Conservation (phyloP, 495 filamentous ascomycete species). For the Pyrenopolyporus hunteri region DNA sequence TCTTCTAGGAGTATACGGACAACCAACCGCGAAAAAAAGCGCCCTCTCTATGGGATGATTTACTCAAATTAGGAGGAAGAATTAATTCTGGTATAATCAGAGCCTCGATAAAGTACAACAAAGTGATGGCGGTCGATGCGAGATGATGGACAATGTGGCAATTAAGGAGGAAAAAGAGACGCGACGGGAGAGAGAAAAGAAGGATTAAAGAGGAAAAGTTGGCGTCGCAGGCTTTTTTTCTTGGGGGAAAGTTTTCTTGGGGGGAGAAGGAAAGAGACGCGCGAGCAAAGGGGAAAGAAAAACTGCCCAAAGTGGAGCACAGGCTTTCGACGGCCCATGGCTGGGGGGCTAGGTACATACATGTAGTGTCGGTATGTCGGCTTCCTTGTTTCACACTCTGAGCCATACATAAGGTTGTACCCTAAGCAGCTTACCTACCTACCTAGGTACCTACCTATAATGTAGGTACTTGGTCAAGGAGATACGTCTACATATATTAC, state of each 20-base stretch:
- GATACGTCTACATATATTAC: too few relatives aligned
- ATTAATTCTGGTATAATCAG: conserved; percentile 15
- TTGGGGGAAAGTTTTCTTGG: conserved; percentile 5
- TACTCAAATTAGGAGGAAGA: conserved; percentile 16
- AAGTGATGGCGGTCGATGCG: conserved; percentile 6
- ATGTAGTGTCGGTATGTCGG: conserved; percentile 31
- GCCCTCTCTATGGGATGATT: conserved; percentile 19
- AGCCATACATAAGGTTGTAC: not conserved
- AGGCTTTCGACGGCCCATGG: conserved; percentile 22
- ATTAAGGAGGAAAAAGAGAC: conserved; percentile 16
- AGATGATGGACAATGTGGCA: conserved; percentile 3
- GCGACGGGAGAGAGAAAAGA: conserved; percentile 10
- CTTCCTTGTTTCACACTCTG: conserved; percentile 32
- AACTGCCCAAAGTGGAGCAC: conserved; percentile 22
- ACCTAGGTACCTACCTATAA: too few relatives aligned
- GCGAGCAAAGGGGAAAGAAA: conserved; percentile 15
- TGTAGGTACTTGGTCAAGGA: too few relatives aligned
- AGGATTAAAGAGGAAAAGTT: conserved; percentile 3
- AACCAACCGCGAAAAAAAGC: conserved; percentile 5
- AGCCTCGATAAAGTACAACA: conserved; percentile 1
- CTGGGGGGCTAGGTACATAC: not conserved
- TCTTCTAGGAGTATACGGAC: conserved; percentile 8
- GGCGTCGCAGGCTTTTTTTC: conserved; percentile 32
- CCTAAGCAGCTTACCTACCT: too few relatives aligned
- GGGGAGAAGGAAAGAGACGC: conserved; percentile 7